Conservation (phyloP, 2,329 filamentous ascomycete genomes). For the Kalaharituber pfeilii region DNA sequence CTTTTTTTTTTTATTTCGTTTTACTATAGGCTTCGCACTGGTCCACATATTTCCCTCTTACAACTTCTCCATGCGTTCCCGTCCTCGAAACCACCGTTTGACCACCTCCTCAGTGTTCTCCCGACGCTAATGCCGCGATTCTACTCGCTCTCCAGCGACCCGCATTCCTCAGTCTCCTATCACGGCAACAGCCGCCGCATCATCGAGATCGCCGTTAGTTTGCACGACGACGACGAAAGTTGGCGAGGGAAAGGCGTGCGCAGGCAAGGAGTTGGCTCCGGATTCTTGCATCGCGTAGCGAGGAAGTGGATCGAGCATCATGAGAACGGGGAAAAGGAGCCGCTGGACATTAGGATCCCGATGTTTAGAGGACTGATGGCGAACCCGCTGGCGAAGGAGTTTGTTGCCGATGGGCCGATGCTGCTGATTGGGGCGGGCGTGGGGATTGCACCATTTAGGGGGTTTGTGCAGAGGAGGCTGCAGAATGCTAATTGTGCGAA, state of each 20-base stretch:
- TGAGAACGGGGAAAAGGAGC: conserved; percentile 37
- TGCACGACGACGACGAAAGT: conserved; percentile 62
- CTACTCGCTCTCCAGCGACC: conserved; percentile 94
- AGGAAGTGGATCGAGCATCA: conserved; percentile 47
- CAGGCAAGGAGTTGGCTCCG: conserved; percentile 75
- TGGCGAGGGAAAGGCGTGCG: conserved; percentile 44
- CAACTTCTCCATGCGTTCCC: conserved; percentile 87
- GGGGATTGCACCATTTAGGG: conserved; percentile 90
- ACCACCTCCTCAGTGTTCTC: conserved; percentile 60
- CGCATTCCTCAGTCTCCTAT: conserved; percentile 55
- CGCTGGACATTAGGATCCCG: conserved; percentile 48
- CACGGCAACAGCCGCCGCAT: conserved; percentile 47
- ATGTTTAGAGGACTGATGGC: conserved; percentile 99
- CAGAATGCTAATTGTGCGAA: conserved; percentile 93
- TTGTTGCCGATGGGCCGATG: conserved; percentile 90
- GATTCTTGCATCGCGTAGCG: conserved; percentile 80
- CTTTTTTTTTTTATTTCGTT: conserved; percentile 1
- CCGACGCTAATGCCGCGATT: conserved; percentile 92
- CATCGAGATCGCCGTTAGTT: conserved; percentile 89
- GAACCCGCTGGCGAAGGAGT: conserved; percentile 82
- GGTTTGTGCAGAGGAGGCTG: conserved; percentile 84
- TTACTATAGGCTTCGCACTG: conserved; percentile 47
- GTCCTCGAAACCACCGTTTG: conserved; percentile 72
- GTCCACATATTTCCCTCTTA: conserved; percentile 64
- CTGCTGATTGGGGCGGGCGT: conserved; percentile 91